phyloP scores from a whole-genome alignment of 352 stramenopile genomes.

The Blastocystis sp. region DNA sequence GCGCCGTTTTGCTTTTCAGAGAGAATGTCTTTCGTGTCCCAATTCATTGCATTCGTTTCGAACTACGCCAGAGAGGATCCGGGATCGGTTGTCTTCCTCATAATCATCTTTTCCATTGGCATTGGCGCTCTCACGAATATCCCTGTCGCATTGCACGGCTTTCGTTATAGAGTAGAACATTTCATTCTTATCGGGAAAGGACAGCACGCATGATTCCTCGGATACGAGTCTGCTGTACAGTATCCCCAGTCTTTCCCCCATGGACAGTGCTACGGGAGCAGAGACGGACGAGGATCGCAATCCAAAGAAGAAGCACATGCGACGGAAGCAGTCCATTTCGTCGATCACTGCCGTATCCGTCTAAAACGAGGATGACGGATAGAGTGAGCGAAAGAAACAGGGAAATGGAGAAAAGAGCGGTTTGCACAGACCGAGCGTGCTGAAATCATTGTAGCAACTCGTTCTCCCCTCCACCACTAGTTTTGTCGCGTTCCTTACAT shows the following conservation, averaged over 20 bases:
- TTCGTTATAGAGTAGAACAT: slow-evolving; percentile 8
- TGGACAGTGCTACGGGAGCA: not conserved
- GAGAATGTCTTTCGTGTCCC: not conserved
- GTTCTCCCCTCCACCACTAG: not conserved
- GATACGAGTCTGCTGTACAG: not conserved
- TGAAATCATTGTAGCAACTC: not conserved
- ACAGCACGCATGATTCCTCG: not conserved
- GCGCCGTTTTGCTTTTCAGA: not conserved
- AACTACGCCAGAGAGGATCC: slow-evolving; percentile 29
- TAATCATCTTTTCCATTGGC: slow-evolving; percentile 14
- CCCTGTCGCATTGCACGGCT: not conserved
- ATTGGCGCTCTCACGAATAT: slow-evolving; percentile 44
- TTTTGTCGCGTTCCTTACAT: not conserved
- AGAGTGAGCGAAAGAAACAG: not conserved
- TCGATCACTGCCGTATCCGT: not conserved
- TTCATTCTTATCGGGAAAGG: slow-evolving; percentile 17
- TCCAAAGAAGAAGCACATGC: not conserved
- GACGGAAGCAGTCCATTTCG: not conserved
- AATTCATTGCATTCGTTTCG: slow-evolving; percentile 2
- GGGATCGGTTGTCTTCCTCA: not conserved
- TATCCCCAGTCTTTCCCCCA: not conserved
- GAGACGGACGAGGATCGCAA: not conserved
- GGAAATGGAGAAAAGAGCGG: not conserved
- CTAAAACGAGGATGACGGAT: not conserved
- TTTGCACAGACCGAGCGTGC: too few species aligned